Percentiles rank a stretch among this genome's conserved stretches.
These are phyloP conservation scores for Nissolia schottii DNA, from an alignment of 306 rosid species.

Conservation along the genomic window DNA sequence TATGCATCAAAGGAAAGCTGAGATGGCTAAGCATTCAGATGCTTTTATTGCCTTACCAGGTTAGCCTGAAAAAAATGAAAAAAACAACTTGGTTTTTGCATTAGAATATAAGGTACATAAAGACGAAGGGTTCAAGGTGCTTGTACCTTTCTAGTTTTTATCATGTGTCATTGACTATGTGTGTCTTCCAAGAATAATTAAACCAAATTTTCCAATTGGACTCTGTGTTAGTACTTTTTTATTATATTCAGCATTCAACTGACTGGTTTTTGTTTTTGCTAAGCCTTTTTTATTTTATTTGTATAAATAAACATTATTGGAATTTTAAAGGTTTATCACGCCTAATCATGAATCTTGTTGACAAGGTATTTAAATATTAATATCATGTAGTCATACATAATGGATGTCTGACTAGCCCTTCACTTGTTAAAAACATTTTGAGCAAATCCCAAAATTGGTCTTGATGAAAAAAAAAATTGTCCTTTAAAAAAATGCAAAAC, in stretches of 20 bases:
- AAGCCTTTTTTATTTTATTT: slow-evolving; percentile 10
- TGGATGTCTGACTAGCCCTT: slow-evolving; percentile 14
- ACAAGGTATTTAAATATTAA: slow-evolving; percentile 9
- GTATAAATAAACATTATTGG: slow-evolving; percentile 3
- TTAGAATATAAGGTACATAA: slow-evolving; percentile 8
- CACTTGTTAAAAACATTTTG: neutral
- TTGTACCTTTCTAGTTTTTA: slow-evolving; percentile 35
- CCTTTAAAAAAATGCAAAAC: too few species aligned
- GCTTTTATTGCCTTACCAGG: slow-evolving; percentile 99
- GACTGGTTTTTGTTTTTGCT: neutral
- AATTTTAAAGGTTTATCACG: slow-evolving; percentile 22
- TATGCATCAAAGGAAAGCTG: slow-evolving; percentile 99
- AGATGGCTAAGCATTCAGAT: slow-evolving; percentile 98
- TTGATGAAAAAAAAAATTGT: too few species aligned
- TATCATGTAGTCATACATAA: slow-evolving; percentile 1
- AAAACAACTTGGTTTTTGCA: slow-evolving; percentile 13
- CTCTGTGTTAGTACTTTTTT: neutral
- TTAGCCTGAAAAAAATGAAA: slow-evolving; percentile 34
- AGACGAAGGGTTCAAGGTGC: slow-evolving; percentile 22
- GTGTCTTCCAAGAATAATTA: slow-evolving; percentile 22
- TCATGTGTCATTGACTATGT: slow-evolving; percentile 38
- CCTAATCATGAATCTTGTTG: slow-evolving; percentile 28
- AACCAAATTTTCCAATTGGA: neutral
- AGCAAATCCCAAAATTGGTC: too few species aligned
- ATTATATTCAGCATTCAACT: slow-evolving; percentile 4